Percentiles rank a stretch among this genome's conserved stretches.
Conservation (phyloP, 2,329 filamentous ascomycete species). For the Colletotrichum paranaense region DNA sequence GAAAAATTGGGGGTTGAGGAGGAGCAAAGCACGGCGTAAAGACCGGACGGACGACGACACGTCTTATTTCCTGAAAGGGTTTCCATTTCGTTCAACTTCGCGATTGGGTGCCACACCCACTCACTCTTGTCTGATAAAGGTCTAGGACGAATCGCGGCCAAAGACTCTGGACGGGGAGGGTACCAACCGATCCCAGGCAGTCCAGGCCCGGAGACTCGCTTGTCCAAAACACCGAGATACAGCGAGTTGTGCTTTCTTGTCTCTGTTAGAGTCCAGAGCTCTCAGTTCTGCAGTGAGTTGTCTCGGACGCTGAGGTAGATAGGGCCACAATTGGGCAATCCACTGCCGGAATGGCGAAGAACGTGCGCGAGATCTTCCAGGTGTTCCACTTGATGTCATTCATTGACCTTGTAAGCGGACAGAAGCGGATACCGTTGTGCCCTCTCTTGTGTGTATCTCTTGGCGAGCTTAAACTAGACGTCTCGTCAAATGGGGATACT, state of each 20-base stretch:
- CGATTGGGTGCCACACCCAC: background rate
- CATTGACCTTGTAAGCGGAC: background rate
- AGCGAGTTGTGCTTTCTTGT: no score
- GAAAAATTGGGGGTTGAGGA: background rate
- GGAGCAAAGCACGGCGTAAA: background rate
- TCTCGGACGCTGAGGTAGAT: background rate
- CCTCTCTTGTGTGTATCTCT: background rate
- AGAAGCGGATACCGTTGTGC: background rate
- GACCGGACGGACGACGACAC: conserved; percentile 6
- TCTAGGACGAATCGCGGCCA: background rate
- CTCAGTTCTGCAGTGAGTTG: background rate
- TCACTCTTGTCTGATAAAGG: background rate
- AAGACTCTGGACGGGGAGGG: background rate
- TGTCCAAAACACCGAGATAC: background rate
- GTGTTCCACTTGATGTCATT: background rate
- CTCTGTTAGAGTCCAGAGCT: background rate
- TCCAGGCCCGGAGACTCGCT: conserved; percentile 5
- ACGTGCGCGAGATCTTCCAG: background rate
- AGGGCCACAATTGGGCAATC: background rate
- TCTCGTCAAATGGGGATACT: background rate
- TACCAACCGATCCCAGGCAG: background rate
- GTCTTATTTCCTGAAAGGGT: conserved; percentile 15
- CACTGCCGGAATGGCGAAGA: background rate
- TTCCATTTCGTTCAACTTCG: conserved; percentile 21
- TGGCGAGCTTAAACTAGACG: background rate